Evolutionary conservation across 371 early-diverging fungal genomes (phyloP), one percentile per base, ranked within the genome.

Genomic region (Apophysomyces variabilis): DNA sequence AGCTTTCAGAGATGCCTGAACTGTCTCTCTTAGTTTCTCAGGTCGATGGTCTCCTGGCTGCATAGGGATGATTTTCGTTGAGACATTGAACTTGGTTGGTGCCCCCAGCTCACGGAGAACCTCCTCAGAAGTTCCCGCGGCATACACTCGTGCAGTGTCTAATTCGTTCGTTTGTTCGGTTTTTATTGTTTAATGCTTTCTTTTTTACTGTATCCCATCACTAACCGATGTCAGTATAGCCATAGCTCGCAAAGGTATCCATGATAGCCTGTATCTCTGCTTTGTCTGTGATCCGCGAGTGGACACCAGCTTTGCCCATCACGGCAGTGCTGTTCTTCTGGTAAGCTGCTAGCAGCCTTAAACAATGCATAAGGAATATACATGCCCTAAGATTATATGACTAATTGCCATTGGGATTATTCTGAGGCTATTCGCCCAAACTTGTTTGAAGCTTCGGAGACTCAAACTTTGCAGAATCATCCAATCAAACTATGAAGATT

Each of bases 21-120:
- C 79, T 32, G 79, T 61, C 1, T 61, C 68, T 58, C 79, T 73
- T 38, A 90, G 73, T n/a, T 74, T 75, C 7, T 67, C 83, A 9
- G 85, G 81, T 14, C 70, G 64, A 60, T 84, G 83, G 32, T 80
- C 80, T 37, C 90, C 90, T 4, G 79, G 63, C 44, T 77, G 67
- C 35, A 76, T 66, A 0, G 90, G 90, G 57, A 75, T 84, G 26
- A 81, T 83, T 58, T 88, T 90, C n/a, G 89, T 87, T 38, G 85
- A 84, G 37, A 85, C 58, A 4, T 66, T 69, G 62, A 79, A 83
- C 5, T 41, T 38, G 18, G 70, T 59, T 21, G 67, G 69, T 13
- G 71, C 79, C 26, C 70, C 50, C 32, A 85, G 44, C n/a, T 78
- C 77, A 4, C 66, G 79, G 44, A 86, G 76, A 38, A 80, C 71